These are phyloP conservation scores for Polyporus arcularius DNA, from an alignment of 768 basidiomycete species.

Conservation along the genomic window DNA sequence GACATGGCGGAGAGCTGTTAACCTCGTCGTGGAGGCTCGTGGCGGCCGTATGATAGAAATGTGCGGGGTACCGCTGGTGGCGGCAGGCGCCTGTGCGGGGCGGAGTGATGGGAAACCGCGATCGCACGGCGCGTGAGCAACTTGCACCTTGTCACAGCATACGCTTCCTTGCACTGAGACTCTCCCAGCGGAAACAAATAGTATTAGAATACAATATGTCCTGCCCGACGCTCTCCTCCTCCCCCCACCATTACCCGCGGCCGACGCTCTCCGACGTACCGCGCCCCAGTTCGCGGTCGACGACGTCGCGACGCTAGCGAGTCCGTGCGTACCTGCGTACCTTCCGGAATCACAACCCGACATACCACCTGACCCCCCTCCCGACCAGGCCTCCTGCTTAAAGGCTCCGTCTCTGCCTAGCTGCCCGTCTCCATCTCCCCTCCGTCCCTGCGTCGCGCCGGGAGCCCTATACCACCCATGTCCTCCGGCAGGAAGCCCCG, in stretches of 20 bases:
- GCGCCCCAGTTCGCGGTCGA: neutral
- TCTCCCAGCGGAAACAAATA: neutral
- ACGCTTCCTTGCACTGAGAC: neutral
- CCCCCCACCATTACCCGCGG: neutral
- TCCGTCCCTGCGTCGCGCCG: neutral
- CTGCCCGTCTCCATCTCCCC: neutral
- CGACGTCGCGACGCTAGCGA: neutral
- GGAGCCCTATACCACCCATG: neutral
- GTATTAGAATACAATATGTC: neutral
- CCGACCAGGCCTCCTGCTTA: neutral
- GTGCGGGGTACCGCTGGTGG: no score
- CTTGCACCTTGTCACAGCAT: neutral
- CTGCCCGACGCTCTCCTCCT: conserved; percentile 1
- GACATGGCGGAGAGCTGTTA: no score
- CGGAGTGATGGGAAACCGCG: neutral
- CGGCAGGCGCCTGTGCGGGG: no score
- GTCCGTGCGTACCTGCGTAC: neutral
- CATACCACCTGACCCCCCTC: conserved; percentile 12
- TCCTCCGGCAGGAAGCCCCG: conserved; percentile 4
- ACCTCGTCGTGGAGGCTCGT: no score
- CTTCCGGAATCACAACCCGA: neutral
- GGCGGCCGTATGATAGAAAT: no score
- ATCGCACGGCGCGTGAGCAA: neutral
- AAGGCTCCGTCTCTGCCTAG: neutral
- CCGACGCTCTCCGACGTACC: neutral